phyloP scores from a whole-genome alignment of 2,329 filamentous ascomycete species.

The Ceratocystis smalleyi region DNA sequence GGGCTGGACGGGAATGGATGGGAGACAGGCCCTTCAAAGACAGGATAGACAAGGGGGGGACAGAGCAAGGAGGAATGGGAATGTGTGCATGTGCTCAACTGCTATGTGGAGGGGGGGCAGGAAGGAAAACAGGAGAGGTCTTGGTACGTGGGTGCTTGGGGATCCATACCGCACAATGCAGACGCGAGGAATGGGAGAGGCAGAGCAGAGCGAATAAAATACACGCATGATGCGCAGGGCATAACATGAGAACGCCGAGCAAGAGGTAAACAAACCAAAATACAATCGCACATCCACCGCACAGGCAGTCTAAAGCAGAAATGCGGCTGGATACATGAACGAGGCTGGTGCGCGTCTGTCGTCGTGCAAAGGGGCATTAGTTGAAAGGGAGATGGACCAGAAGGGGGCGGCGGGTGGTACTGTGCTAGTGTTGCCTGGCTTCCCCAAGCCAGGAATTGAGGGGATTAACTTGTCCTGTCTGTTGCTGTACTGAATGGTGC shows the following conservation, averaged over 20 bases:
- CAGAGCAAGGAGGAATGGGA: neutral
- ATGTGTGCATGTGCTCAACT: neutral
- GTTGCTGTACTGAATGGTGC: too few species aligned
- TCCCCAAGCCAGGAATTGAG: too few species aligned
- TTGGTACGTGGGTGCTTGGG: neutral
- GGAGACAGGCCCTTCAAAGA: neutral
- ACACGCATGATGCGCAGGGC: too few species aligned
- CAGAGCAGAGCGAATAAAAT: neutral
- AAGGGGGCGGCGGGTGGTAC: neutral
- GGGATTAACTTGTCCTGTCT: too few species aligned
- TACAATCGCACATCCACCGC: neutral
- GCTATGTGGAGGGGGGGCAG: neutral
- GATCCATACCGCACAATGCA: neutral
- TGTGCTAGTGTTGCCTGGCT: neutral
- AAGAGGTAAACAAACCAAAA: neutral
- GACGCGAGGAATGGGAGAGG: neutral
- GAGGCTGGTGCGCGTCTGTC: conserved; percentile 2
- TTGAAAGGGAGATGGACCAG: neutral
- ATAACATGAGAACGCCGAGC: neutral
- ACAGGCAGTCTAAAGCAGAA: neutral
- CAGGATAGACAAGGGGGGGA: neutral
- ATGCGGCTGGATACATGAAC: conserved; percentile 2
- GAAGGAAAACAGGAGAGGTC: neutral
- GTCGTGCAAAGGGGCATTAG: neutral
- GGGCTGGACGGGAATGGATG: neutral